phyloP scores from a whole-genome alignment of 2,329 filamentous ascomycete genomes.

The Trichoderma sp. region DNA sequence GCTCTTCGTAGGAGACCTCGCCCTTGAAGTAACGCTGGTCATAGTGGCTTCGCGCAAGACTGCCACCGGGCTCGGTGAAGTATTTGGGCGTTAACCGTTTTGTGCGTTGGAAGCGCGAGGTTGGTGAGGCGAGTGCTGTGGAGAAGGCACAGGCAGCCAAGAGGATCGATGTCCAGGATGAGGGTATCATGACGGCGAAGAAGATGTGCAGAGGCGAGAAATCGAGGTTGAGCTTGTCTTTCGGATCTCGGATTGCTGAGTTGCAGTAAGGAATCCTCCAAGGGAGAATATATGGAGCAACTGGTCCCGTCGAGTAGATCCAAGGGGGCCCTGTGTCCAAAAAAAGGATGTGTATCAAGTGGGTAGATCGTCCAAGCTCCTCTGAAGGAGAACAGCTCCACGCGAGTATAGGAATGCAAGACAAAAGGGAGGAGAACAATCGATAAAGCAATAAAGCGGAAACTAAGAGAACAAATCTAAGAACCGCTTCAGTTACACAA shows the following conservation, averaged over 20 bases:
- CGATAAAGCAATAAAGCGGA: not conserved
- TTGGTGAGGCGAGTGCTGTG: conserved; percentile 1
- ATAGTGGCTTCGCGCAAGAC: conserved; percentile 66
- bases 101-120: not conserved
- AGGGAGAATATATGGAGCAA: not conserved
- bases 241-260: not conserved
- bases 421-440: not conserved
- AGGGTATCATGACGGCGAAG: conserved; percentile 8
- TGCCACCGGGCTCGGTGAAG: conserved; percentile 63
- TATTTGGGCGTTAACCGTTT: conserved; percentile 47
- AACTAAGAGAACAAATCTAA: not conserved
- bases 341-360: not conserved
- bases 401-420: not conserved
- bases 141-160: not conserved
- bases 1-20: conserved; percentile 63
- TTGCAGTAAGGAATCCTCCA: not conserved
- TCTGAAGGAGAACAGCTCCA: not conserved
- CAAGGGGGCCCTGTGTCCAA: not conserved
- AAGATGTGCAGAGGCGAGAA: not conserved
- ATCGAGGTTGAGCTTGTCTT: not conserved
- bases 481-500: not conserved
- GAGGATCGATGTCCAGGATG: conserved; percentile 16
- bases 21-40: conserved; percentile 67
- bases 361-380: not conserved
- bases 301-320: not conserved